Evolutionary conservation across 2,329 filamentous ascomycete species (phyloP), one percentile per base, ranked within the genome.

Genomic region (Colletotrichum chrysophilum): DNA sequence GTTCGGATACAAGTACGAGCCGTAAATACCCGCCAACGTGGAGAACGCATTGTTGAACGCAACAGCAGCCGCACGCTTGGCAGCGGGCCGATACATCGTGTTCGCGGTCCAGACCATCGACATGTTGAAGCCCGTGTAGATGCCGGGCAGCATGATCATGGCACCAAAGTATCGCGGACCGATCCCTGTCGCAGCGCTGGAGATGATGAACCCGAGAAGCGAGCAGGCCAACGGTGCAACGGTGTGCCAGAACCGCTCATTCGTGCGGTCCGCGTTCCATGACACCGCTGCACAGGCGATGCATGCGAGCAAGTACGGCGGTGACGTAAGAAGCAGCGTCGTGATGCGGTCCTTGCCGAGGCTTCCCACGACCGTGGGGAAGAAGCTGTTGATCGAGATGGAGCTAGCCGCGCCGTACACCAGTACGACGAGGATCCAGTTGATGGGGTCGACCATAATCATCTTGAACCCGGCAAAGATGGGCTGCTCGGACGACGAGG

Each of bases 321-420:
- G 87, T 36, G 83, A 83, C 5, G 85, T 88, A 7, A 88, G 83
- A 1, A 86, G 84, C 4, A 88, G 81, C 2, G 87, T 88, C 34
- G 87, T 84, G 3, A 83, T 88, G 6, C 68, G 68, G 36, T 70
- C 74, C 30, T 55, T 70, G 14, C 74, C 74, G 12, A 77, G 66
- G 3, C 66, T 65, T 2, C 30, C 65, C 1, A 78, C 79, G 2
- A 80, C 71, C 1, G 79, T 79, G 1, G 79, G 79, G 43, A 82
- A 80, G 65, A 79, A 81, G 28, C 75, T 79, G 56, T 62, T 76
- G 56, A 79, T 74, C 12, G 77, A 78, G 5, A 80, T 76, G 16
- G 75, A 74, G 10, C 78, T 71, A 1, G 77, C 78, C 1, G 76
- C 76, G 8, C 71, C 80, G 52, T 78, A 79, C 21, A 79, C 76